Conservation (phyloP, 306 rosid genomes). For the Mimosa bimucronata region DNA sequence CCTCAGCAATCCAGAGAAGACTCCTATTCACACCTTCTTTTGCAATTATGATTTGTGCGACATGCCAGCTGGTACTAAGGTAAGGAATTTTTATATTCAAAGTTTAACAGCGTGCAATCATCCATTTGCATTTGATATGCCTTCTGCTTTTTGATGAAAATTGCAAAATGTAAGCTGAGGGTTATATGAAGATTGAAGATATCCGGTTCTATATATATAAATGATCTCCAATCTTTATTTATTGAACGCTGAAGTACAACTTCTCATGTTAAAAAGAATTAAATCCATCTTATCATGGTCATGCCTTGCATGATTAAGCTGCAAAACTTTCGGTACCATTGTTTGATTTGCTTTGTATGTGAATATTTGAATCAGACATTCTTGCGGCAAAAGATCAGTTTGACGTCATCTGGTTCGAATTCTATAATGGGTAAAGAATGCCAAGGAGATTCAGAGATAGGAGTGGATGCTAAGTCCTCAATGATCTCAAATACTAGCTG, state of each 20-base stretch:
- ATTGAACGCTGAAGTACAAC: constrained; percentile 1
- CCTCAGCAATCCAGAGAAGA: constrained; percentile 93
- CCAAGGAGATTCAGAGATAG: constrained; percentile 37
- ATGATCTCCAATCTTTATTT: not conserved
- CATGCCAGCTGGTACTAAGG: constrained; percentile 96
- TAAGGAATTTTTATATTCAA: constrained; percentile 30
- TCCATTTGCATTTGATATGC: constrained; percentile 18
- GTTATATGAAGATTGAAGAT: too few species aligned
- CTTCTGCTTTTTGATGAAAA: constrained; percentile 3
- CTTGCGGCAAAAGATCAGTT: constrained; percentile 80
- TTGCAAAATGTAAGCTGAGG: constrained; percentile 11
- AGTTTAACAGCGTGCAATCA: constrained; percentile 22
- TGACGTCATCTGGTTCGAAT: constrained; percentile 50
- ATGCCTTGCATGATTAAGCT: constrained; percentile 14
- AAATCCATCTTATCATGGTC: constrained; percentile 9
- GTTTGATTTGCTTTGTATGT: constrained; percentile 38
- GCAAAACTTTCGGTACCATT: constrained; percentile 17
- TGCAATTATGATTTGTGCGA: constrained; percentile 84
- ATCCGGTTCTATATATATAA: too few species aligned
- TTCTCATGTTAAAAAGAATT: constrained; percentile 5
- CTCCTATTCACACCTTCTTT: constrained; percentile 88
- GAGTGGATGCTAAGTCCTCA: constrained; percentile 40
- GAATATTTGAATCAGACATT: constrained; percentile 61
- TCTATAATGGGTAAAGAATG: constrained; percentile 41
- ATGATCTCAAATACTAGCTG: constrained; percentile 30